These are phyloP conservation scores for Circinella umbellata DNA, from an alignment of 371 early-diverging fungal species.

Conservation along the genomic window DNA sequence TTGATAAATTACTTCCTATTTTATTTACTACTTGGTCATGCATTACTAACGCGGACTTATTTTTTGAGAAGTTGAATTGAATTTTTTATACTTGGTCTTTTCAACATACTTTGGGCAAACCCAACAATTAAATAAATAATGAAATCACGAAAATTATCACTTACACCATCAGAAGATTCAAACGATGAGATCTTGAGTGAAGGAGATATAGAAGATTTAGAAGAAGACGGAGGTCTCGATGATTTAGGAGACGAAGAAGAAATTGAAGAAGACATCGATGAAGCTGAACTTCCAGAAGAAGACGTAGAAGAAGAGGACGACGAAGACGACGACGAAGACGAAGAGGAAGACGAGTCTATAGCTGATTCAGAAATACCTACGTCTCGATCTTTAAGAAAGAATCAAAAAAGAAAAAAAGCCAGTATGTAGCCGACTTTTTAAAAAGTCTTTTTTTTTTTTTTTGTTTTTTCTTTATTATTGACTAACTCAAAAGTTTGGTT, in stretches of 20 bases:
- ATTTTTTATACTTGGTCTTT: too few species aligned
- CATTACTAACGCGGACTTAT: too few species aligned
- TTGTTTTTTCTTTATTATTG: too few species aligned
- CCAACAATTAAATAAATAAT: neutral
- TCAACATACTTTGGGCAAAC: too few species aligned
- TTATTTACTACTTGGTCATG: too few species aligned
- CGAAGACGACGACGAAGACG: conserved; percentile 1
- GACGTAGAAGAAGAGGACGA: conserved; percentile 26
- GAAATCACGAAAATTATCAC: conserved; percentile 7
- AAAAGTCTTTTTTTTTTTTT: too few species aligned
- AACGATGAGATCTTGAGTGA: conserved; percentile 12
- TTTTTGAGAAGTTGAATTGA: too few species aligned
- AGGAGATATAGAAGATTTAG: conserved; percentile 22
- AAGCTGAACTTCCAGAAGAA: conserved; percentile 22
- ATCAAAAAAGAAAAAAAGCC: conserved; percentile 14
- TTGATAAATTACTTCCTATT: too few species aligned
- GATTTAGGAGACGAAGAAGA: conserved; percentile 14
- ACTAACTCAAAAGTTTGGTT: too few species aligned
- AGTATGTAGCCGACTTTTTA: neutral
- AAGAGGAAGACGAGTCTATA: conserved; percentile 6
- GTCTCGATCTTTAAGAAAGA: neutral
- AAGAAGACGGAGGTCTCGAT: conserved; percentile 16
- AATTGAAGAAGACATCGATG: conserved; percentile 7
- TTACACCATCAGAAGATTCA: conserved; percentile 13
- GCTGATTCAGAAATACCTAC: neutral